Percentiles rank a stretch among this genome's conserved stretches.
These are phyloP conservation scores for Botrytis cinerea DNA, from an alignment of 2,329 filamentous ascomycete species.

Conservation along the genomic window DNA sequence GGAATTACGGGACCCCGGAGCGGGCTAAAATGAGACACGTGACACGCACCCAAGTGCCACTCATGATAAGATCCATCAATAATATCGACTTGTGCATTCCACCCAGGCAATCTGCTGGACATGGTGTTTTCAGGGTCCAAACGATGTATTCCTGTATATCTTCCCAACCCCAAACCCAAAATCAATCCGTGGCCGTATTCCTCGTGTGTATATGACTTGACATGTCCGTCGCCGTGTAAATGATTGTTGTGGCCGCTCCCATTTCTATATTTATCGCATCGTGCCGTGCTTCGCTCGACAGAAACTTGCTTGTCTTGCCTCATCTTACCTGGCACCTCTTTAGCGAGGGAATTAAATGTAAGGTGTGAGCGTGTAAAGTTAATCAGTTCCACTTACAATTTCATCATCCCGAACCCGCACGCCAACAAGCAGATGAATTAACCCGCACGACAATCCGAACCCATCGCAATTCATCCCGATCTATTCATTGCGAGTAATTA, in stretches of 20 bases:
- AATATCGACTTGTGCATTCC: no score
- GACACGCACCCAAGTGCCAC: not conserved
- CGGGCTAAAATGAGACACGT: not conserved
- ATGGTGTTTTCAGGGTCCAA: no score
- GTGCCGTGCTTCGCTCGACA: not conserved
- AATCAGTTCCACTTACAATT: conserved; percentile 23
- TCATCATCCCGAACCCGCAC: conserved; percentile 25
- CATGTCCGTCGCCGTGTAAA: fast-evolving
- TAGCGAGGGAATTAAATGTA: conserved; percentile 19
- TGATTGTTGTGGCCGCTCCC: no score
- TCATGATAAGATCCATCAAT: conserved; percentile 1
- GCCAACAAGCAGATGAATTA: conserved; percentile 21
- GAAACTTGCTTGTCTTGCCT: conserved; percentile 5
- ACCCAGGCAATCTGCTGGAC: no score
- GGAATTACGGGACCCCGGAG: not conserved
- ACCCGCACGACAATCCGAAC: conserved; percentile 15
- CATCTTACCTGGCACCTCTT: not conserved
- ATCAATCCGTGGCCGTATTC: not conserved
- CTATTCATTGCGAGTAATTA: not conserved
- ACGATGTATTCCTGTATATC: no score
- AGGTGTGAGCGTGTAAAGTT: conserved; percentile 16
- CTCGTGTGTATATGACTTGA: no score
- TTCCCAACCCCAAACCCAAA: no score
- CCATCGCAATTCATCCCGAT: conserved; percentile 25
- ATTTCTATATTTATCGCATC: conserved; percentile 8